Conservation (phyloP, 2,329 filamentous ascomycete species). For the Tolypocladium guangdongense region DNA sequence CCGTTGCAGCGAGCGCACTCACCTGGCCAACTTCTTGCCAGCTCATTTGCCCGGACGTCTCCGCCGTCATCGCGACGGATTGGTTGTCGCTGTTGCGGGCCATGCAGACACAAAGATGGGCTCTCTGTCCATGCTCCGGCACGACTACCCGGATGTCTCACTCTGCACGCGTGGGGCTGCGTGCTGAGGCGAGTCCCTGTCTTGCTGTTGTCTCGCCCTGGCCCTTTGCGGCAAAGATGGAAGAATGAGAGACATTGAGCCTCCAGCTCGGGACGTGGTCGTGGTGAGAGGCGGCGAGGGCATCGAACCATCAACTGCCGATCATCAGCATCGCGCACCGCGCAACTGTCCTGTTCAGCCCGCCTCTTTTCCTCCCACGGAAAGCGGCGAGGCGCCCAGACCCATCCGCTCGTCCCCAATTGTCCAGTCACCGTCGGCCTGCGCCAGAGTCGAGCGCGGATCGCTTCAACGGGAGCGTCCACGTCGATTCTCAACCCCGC, state of each 20-base stretch:
- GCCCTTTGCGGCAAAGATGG: background rate
- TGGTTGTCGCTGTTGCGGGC: background rate
- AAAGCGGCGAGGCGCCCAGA: background rate
- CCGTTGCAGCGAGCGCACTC: background rate
- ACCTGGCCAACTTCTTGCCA: too few relatives aligned
- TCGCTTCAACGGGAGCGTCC: background rate
- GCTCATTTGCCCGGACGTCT: too few relatives aligned
- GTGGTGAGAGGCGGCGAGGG: background rate
- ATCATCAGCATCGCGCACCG: background rate
- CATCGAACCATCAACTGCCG: background rate
- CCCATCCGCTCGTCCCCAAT: background rate
- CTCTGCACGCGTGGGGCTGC: background rate
- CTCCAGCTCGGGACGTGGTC: background rate
- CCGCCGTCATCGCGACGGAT: too few relatives aligned
- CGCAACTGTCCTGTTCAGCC: background rate
- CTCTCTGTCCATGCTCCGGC: background rate
- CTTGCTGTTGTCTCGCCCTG: background rate
- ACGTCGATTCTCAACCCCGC: background rate
- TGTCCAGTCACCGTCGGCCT: background rate
- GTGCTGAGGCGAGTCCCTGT: background rate
- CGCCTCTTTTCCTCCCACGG: background rate
- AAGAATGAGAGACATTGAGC: background rate
- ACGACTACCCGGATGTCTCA: background rate
- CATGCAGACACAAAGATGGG: background rate
- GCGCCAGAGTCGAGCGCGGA: background rate